phyloP scores from a whole-genome alignment of 179 eudicot genomes.

The Sideroxylon spinosum region DNA sequence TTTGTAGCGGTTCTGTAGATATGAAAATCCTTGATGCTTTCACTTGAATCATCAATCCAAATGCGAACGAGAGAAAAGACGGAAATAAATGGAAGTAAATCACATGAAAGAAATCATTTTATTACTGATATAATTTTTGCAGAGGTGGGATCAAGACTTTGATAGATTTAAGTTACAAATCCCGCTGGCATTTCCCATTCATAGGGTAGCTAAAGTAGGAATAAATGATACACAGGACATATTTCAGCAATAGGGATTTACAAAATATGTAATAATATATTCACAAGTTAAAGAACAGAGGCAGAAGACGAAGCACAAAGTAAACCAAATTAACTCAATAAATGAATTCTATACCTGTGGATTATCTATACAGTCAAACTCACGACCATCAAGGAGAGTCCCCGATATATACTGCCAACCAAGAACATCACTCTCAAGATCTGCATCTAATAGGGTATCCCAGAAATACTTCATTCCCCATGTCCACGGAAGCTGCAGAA shows the following conservation, averaged over 20 bases:
- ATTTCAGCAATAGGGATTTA: too few species aligned
- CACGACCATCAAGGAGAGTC: constrained; percentile 88
- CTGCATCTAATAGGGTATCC: constrained; percentile 97
- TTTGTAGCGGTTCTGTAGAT: neutral
- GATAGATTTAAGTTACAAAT: neutral
- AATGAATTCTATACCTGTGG: constrained; percentile 60
- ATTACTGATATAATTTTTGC: neutral
- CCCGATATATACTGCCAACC: constrained; percentile 99
- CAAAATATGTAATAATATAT: too few species aligned
- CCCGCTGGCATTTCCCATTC: too few species aligned
- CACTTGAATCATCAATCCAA: constrained; percentile 1
- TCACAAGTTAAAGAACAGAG: too few species aligned
- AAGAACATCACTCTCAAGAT: constrained; percentile 97
- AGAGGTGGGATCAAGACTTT: neutral
- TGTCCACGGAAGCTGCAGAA: constrained; percentile 95
- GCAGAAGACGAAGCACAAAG: too few species aligned
- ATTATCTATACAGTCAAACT: constrained; percentile 85
- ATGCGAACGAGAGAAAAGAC: neutral
- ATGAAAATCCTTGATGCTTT: constrained; percentile 2
- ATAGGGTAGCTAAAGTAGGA: too few species aligned
- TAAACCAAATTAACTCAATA: too few species aligned
- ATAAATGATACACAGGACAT: too few species aligned
- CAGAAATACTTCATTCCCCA: constrained; percentile 99
- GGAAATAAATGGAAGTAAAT: neutral
- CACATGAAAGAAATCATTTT: neutral